Base-by-base conservation (phyloP, 106 monocot species). In the Chionographis japonica region DNA sequence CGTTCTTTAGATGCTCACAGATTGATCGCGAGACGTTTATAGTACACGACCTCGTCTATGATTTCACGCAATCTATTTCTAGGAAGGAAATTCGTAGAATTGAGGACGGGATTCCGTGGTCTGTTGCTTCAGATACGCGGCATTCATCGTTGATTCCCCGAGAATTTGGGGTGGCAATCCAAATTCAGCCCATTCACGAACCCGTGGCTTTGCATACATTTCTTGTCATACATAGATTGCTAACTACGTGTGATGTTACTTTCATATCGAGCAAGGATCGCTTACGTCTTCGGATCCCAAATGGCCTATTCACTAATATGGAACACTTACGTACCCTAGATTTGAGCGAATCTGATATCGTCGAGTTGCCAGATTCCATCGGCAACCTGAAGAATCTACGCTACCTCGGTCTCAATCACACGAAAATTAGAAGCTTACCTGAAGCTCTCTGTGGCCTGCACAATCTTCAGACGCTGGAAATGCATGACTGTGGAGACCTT, bases 401-500 rank as follows among this genome's bases (percentile, higher is more conserved):
- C 6, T 73, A 61, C 67, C 61, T 79, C 13, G 68, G 42, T 40
- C 61, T 79, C 4, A 67, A 62, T 46, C 41, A 56, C 27, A 79
- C 79, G 1, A 72, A 68, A 36, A 62, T 79, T 41, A n/a, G 39
- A 27, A 60, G 43, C 4, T 19, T 79, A 4, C 79, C 67, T 0
- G 57, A 42, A 53, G 15, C 63, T 13, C 14, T 73, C 15, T 37
- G 59, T 9, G 14, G 38, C 15, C 67, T 79, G 8, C 4, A 61
- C 72, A 43, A 37, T 43, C 73, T 79, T 14, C 79, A 79, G 61
- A 79, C 79, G 36, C 40, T 79, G 38, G 68, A 79, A 67, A 43
- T 73, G 11, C 50, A 54, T 19, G 41, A 43, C 16, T 79, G 79
- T 42, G 8, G 50, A 37, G 13, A 52, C 11, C 79, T 79, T 13